Evolutionary conservation across 345 rosid genomes (phyloP).

Genomic region (Citrus sinensis): DNA sequence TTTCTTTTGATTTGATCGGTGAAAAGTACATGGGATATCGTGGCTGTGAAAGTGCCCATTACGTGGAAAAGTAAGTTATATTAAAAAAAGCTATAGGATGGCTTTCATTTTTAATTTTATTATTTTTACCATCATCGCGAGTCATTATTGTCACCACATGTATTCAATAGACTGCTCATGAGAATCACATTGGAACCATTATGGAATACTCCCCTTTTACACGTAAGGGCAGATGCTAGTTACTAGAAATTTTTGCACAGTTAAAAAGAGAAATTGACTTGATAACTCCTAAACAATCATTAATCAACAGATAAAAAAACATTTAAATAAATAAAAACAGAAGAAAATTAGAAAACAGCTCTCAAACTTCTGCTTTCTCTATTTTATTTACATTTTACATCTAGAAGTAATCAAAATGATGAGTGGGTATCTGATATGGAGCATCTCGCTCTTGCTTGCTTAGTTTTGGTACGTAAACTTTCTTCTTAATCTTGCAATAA

Average conservation of each 20-base stretch:
- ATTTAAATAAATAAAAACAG: constrained; percentile 4
- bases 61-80: constrained; percentile 2
- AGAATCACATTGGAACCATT: constrained; percentile 39
- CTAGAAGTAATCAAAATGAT: constrained; percentile 81
- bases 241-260: background rate
- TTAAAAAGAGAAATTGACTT: background rate
- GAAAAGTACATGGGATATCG: constrained; percentile 46
- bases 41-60: constrained; percentile 20
- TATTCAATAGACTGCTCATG: constrained; percentile 42
- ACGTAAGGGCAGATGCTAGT: constrained; percentile 20
- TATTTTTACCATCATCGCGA: constrained; percentile 36
- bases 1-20: constrained; percentile 20
- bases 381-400: constrained; percentile 21
- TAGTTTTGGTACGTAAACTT: constrained; percentile 49
- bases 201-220: constrained; percentile 37
- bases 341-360: constrained; percentile 14
- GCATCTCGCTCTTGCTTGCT: constrained; percentile 71
- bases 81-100: background rate
- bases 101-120: constrained; percentile 2
- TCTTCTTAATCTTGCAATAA: constrained; percentile 28
- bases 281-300: background rate
- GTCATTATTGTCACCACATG: constrained; percentile 66
- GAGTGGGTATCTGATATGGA: constrained; percentile 62
- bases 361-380: constrained; percentile 14
- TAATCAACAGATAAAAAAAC: background rate